Evolutionary conservation across 805 yeast species (phyloP).

Genomic region (Danielia reshetovae): DNA sequence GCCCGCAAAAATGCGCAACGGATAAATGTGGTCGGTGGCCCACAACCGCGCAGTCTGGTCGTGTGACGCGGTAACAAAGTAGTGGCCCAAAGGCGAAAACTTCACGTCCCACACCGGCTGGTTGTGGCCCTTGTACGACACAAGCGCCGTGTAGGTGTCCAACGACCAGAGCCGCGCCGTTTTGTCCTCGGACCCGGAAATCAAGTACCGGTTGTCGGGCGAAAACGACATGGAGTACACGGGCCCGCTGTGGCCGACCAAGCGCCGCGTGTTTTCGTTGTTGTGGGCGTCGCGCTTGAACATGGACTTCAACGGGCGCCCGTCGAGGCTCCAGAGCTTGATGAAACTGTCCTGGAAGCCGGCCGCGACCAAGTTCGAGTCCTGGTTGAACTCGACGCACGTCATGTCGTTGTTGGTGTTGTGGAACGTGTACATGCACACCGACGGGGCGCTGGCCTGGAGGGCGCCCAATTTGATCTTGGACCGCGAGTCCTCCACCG

Average conservation of each 20-base stretch:
- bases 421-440: conserved; percentile 97
- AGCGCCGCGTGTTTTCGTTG: conserved; percentile 45
- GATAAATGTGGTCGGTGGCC: conserved; percentile 98
- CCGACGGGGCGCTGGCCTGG: conserved; percentile 86
- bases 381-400: conserved; percentile 82
- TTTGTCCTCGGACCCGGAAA: conserved; percentile 87
- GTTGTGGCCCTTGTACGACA: conserved; percentile 92
- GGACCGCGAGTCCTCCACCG: conserved; percentile 78
- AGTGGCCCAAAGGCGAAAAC: conserved; percentile 93
- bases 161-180: conserved; percentile 91
- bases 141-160: conserved; percentile 85
- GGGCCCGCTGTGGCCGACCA: conserved; percentile 92
- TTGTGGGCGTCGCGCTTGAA: conserved; percentile 52
- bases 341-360: conserved; percentile 92
- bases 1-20: conserved; percentile 94
- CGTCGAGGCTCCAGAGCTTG: conserved; percentile 91
- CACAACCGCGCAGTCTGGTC: conserved; percentile 97
- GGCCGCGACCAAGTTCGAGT: conserved; percentile 82
- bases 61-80: conserved; percentile 96
- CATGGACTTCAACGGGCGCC: conserved; percentile 69
- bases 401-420: conserved; percentile 88
- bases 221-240: conserved; percentile 88
- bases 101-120: conserved; percentile 98
- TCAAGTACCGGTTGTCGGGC: conserved; percentile 79
- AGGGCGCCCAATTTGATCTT: conserved; percentile 62